Conservation (phyloP, 108 stramenopile species). For the Fistulifera solaris region DNA sequence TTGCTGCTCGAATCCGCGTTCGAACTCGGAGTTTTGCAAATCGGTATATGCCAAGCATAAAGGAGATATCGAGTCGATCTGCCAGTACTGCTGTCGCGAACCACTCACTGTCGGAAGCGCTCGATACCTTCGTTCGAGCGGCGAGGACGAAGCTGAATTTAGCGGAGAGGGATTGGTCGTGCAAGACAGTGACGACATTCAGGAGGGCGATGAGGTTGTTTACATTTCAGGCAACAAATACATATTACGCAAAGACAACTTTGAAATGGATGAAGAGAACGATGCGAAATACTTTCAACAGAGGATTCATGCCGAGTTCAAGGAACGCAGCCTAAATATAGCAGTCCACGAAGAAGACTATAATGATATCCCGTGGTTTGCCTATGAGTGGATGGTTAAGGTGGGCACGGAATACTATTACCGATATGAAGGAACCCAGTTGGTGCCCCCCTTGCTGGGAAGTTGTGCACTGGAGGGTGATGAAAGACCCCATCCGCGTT, state of each 20-base stretch:
- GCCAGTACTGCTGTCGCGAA: slow-evolving; percentile 23
- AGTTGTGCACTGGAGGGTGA: slow-evolving; percentile 40
- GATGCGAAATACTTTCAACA: not conserved
- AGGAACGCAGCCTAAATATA: slow-evolving; percentile 2
- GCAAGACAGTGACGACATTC: slow-evolving; percentile 1
- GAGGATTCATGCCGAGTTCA: slow-evolving; percentile 3
- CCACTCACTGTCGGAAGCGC: not conserved
- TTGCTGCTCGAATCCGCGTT: slow-evolving; percentile 31
- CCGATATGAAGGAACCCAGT: slow-evolving; percentile 45
- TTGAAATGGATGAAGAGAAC: slow-evolving; percentile 2
- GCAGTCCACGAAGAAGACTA: slow-evolving; percentile 10
- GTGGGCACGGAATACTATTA: slow-evolving; percentile 50
- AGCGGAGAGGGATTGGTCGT: not conserved
- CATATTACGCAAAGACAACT: slow-evolving; percentile 2
- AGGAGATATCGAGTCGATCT: slow-evolving; percentile 9
- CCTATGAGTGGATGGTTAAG: slow-evolving; percentile 43
- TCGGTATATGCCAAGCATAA: slow-evolving; percentile 12
- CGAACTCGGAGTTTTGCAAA: slow-evolving; percentile 21
- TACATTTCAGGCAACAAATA: not conserved
- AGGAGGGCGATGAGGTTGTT: slow-evolving; percentile 10
- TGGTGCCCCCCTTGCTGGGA: slow-evolving; percentile 41
- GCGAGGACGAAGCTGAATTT: not conserved
- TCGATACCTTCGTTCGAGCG: not conserved
- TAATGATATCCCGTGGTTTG: slow-evolving; percentile 12
- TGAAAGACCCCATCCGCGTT: slow-evolving; percentile 51